Evolutionary conservation across 2,329 filamentous ascomycete species (phyloP), one percentile per base, ranked within the genome.

Genomic region (Xylaria sp.): DNA sequence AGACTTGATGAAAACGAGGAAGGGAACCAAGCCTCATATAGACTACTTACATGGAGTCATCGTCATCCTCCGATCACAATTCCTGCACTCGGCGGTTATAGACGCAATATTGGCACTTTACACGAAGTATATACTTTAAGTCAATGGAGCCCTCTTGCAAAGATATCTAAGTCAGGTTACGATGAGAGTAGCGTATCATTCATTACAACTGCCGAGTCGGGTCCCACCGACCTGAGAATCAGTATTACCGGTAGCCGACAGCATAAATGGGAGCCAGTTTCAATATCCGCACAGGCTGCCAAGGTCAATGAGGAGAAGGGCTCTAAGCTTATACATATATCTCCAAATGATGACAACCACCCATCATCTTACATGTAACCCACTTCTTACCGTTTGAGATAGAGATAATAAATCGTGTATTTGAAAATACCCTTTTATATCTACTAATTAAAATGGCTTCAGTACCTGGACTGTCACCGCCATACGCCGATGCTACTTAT

Each of bases 401-500:
- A 20, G 28, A 12, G 18, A 63, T n/a, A 25, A 6, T 9, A 37
- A 37, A 37, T 9, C 8, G 10, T 37, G 18, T 44, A 5, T 18
- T 50, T 2, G 28, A 46, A n/a, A 46, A 46, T 7, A 34, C 9
- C n/a, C 7, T 10, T 31, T 8, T 10, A 48, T 44, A 54, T 13
- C 13, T 52, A 20, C 31, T 34, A 8, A 54, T 54, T 48, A 64
- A 66, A 6, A 71, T 71, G 69, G 69, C 69, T 37, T 46, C 60
- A 39, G 61, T 65, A 23, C 46, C 41, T 44, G 63, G 66, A 12
- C 64, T 67, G 18, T 66, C 67, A 9, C 72, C 72, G 9, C 78
- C 74, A 39, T 85, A 84, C 69, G 72, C 74, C 28, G 78, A 84
- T 64, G 73, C 78, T 8, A 75, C 81, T 54, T 84, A 84, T 69